Evolutionary conservation across 148 eudicot genomes (phyloP), one percentile per base, ranked within the genome.

Genomic region (Rhododendron kiyosumense): DNA sequence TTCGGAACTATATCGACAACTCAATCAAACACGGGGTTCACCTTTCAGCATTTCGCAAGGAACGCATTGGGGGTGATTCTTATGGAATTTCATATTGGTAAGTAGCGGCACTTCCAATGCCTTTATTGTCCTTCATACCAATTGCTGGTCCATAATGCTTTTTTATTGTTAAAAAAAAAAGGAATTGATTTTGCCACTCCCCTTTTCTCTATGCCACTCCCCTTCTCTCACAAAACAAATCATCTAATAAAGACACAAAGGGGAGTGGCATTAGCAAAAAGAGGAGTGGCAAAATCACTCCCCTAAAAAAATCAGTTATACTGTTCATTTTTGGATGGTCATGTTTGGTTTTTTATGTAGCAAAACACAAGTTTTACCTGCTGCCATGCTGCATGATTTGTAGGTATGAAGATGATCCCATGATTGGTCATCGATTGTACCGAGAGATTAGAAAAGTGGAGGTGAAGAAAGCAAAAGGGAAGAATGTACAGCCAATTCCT

Each of bases 401-500:
- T 76, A 97, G 99, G 99, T 97, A 93, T 89, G 99, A 97, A 91
- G 98, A 94, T 89, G 99, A 97, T 88, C 95, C 95, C 41, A 67
- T 91, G 57, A 90, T 94, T 82, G 99, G 99, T 85, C 99, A 97
- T 88, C 91, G 99, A 87, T 90, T 97, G 75, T 94, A 97, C 88
- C 91, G 99, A 79, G 98, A 95, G 88, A 92, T 91, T 77, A 94
- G 98, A 84, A 94, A 91, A 85, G 90, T 91, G 79, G 98, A 97
- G 88, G 91, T 89, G 87, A 97, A 93, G 89, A 94, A 89, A 88
- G 96, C 91, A 36, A 97, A 94, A 92, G 91, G 93, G 59, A 95
- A 89, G 89, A 96, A 90, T 84, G 90, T 96, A 61, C 93, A 89
- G 52, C 93, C 91, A 13, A 90, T 94, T 87, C 95, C 97, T 51